These are phyloP conservation scores for Astraeus odoratus DNA, from an alignment of 768 basidiomycete species.

Conservation along the genomic window DNA sequence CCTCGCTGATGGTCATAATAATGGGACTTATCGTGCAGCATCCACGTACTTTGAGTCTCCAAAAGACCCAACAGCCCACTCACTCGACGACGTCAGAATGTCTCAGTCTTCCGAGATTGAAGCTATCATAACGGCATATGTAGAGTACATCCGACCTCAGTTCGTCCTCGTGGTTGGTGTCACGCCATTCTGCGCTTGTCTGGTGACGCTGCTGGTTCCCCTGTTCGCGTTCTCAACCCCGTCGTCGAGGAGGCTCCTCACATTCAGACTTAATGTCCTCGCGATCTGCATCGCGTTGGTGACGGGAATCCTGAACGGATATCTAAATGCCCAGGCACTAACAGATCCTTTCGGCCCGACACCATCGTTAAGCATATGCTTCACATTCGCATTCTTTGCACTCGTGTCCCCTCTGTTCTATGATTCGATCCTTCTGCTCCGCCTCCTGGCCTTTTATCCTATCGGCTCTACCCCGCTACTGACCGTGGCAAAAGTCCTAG, in stretches of 20 bases:
- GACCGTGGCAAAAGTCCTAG: slow-evolving; percentile 17
- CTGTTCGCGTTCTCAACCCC: slow-evolving; percentile 22
- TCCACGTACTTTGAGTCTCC: too few relatives aligned
- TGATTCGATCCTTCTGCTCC: slow-evolving; percentile 33
- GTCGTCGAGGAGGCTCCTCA: slow-evolving; percentile 11
- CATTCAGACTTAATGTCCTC: slow-evolving; percentile 22
- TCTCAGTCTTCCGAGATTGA: not conserved
- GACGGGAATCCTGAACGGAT: not conserved
- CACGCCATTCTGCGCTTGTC: not conserved
- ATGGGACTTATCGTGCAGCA: too few relatives aligned
- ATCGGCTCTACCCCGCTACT: slow-evolving; percentile 9
- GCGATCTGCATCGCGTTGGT: slow-evolving; percentile 12
- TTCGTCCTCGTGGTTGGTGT: not conserved
- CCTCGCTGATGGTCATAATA: too few relatives aligned
- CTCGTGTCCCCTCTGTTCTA: not conserved
- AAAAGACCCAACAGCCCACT: too few relatives aligned
- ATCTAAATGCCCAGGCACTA: not conserved
- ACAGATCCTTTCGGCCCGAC: not conserved
- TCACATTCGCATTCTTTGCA: not conserved
- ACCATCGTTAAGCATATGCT: not conserved
- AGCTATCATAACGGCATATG: not conserved
- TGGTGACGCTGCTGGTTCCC: slow-evolving; percentile 5
- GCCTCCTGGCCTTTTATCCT: slow-evolving; percentile 32
- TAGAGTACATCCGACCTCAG: not conserved
- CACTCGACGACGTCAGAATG: not conserved